phyloP scores from a whole-genome alignment of 345 rosid genomes.

The Eutrema heterophyllum region DNA sequence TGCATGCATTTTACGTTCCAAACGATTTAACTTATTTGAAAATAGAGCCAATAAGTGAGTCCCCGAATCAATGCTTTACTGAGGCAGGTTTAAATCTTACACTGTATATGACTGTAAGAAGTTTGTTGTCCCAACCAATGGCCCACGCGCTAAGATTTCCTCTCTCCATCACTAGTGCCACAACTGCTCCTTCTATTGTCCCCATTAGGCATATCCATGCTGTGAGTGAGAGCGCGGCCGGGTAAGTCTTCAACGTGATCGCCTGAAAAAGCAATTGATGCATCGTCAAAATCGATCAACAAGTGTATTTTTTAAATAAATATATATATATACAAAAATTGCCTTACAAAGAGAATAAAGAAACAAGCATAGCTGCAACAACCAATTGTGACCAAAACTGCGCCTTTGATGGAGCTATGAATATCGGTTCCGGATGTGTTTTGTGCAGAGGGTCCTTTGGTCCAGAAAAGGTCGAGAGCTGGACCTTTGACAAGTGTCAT shows the following conservation, averaged over 20 bases:
- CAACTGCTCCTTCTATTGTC: constrained; percentile 50
- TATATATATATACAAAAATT: background rate
- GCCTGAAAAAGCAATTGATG: constrained; percentile 35
- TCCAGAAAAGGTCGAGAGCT: constrained; percentile 46
- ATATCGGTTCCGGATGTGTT: constrained; percentile 40
- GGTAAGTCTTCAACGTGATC: constrained; percentile 61
- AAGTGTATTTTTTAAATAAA: background rate
- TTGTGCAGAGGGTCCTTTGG: constrained; percentile 34
- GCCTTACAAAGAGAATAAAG: constrained; percentile 58
- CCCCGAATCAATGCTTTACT: background rate
- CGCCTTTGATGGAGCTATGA: constrained; percentile 56
- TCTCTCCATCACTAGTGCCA: constrained; percentile 65
- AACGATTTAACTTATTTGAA: background rate
- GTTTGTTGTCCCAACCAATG: constrained; percentile 67
- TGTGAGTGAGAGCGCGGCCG: constrained; percentile 74
- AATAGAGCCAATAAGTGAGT: background rate
- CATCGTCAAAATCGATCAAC: background rate
- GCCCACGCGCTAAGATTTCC: constrained; percentile 56
- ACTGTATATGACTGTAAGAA: constrained; percentile 61
- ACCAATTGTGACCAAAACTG: constrained; percentile 53
- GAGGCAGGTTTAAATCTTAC: constrained; percentile 35
- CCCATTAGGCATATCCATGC: constrained; percentile 78
- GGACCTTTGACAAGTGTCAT: constrained; percentile 83
- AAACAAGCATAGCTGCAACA: constrained; percentile 75
- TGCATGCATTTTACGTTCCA: constrained; percentile 32